Evolutionary conservation across 2,329 filamentous ascomycete species (phyloP), one percentile per base, ranked within the genome.

Genomic region (Coleophoma eucalyptorum): DNA sequence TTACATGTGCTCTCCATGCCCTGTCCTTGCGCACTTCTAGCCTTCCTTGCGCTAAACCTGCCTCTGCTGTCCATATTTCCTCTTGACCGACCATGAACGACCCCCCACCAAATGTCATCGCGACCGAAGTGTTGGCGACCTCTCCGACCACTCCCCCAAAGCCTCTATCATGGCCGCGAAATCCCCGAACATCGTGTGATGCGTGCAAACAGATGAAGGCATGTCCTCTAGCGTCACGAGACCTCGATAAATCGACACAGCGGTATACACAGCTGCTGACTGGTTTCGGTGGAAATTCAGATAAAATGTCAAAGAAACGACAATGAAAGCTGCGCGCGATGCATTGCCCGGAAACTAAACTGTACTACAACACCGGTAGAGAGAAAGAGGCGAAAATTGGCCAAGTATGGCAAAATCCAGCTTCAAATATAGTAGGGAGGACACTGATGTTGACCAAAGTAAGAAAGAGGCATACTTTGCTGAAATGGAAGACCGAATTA

Each of bases 181-280:
- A 51, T 51, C 21, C n/a, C 38, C 55, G 58, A 54, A 61, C 57
- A 50, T 59, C 58, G 45, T 61, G 58, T 55, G 56, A 61, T 42
- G 46, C 41, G 50, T 61, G 58, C 48, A 60, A 61, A 50, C 55
- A 51, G 31, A 58, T 59, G 51, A 61, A 61, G 58, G 58, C 52
- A 58, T 48, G 51, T 51, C 19, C 40, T 53, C 26, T 26, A 45
- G 37, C 16, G 21, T 38, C 32, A n/a, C 45, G 19, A 21, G 19
- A 26, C n/a, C 45, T 32, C 8, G 21, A 18, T 32, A 42, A 33
- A 46, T 6, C 48, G 33, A 44, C 42, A 52, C 19, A 34, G 12
- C 19, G 20, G 15, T 51, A 20, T 44, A 35, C 16, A 43, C 16
- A 50, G 40, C 44, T 52, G 35, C 49, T 49, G 16, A 51, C 49